phyloP scores from a whole-genome alignment of 2,329 filamentous ascomycete genomes.

The Pyricularia grisea region DNA sequence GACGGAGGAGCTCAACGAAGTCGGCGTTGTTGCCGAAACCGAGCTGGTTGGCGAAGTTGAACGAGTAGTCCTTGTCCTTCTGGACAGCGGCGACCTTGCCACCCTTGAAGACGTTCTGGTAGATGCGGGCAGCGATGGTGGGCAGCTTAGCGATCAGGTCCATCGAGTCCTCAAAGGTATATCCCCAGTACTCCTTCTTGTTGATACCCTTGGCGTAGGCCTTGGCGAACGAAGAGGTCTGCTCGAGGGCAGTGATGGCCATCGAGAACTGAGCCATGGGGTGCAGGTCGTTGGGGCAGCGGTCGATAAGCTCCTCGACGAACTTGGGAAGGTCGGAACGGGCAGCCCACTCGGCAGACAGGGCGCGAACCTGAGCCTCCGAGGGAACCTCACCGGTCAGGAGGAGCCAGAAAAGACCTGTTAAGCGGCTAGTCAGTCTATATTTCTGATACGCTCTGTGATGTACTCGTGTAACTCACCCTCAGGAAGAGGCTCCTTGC shows the following conservation, averaged over 20 bases:
- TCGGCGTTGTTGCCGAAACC: slow-evolving; percentile 91
- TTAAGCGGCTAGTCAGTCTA: background rate
- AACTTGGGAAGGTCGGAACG: slow-evolving; percentile 96
- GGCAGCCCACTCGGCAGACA: slow-evolving; percentile 98
- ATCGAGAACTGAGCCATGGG: slow-evolving; percentile 99
- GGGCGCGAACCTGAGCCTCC: slow-evolving; percentile 96
- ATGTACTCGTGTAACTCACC: slow-evolving; percentile 33
- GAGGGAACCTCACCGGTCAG: slow-evolving; percentile 94
- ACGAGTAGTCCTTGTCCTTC: slow-evolving; percentile 99
- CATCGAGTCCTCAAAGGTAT: slow-evolving; percentile 99
- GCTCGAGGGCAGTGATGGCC: slow-evolving; percentile 95
- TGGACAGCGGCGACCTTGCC: slow-evolving; percentile 93
- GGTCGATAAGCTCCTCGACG: slow-evolving; percentile 98
- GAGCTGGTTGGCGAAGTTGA: slow-evolving; percentile 99
- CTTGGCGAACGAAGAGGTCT: slow-evolving; percentile 95
- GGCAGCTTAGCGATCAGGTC: slow-evolving; percentile 99
- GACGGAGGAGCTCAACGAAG: slow-evolving; percentile 96
- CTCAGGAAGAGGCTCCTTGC: slow-evolving; percentile 94
- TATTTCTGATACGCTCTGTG: background rate
- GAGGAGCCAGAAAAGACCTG: slow-evolving; percentile 98
- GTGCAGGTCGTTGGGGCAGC: slow-evolving; percentile 97
- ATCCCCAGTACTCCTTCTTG: slow-evolving; percentile 99
- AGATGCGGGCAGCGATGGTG: slow-evolving; percentile 96
- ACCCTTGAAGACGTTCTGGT: slow-evolving; percentile 99
- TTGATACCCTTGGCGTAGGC: slow-evolving; percentile 98